A percentile compares a stretch with the other conserved stretches of the same genome.
Conservation (phyloP, 2,329 filamentous ascomycete genomes). For the Fusarium sp. region DNA sequence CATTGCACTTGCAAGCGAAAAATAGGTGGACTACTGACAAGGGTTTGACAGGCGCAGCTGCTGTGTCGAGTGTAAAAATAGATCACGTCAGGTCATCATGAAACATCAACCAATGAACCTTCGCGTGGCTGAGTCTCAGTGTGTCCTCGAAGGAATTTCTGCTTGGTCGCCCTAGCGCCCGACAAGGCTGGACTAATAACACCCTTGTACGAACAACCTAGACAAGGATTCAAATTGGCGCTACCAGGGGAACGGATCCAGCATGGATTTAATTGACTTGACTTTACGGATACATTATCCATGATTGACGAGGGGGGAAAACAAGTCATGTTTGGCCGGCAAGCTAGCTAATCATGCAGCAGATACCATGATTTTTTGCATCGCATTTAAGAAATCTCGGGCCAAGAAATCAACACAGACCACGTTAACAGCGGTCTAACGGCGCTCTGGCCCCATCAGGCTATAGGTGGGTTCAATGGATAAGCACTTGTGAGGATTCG, state of each 20-base stretch:
- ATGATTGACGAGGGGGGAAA: slow-evolving; percentile 4
- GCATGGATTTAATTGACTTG: slow-evolving; percentile 1
- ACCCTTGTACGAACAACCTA: slow-evolving; percentile 11
- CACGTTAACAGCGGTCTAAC: slow-evolving; percentile 4
- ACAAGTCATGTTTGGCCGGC: background rate
- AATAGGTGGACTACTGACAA: background rate
- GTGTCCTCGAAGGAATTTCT: slow-evolving; percentile 10
- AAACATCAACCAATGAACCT: slow-evolving; percentile 28
- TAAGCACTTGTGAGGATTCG: slow-evolving; percentile 23
- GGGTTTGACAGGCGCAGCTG: slow-evolving; percentile 25
- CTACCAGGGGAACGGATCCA: slow-evolving; percentile 27
- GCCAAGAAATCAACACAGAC: slow-evolving; percentile 1
- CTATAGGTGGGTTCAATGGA: slow-evolving; percentile 8
- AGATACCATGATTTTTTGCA: background rate
- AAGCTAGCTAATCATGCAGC: background rate
- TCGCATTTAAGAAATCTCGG: background rate
- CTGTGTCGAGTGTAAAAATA: slow-evolving; percentile 32
- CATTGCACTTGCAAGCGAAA: slow-evolving; percentile 9
- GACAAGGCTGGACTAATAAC: slow-evolving; percentile 29
- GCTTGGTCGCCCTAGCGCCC: slow-evolving; percentile 27
- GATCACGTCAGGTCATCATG: slow-evolving; percentile 24
- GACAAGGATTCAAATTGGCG: slow-evolving; percentile 25
- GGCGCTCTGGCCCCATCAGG: slow-evolving; percentile 23
- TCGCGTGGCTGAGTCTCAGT: slow-evolving; percentile 25
- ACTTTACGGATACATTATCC: slow-evolving; percentile 11